phyloP scores from a whole-genome alignment of 768 basidiomycete genomes.

The Leccinum ochraceum region DNA sequence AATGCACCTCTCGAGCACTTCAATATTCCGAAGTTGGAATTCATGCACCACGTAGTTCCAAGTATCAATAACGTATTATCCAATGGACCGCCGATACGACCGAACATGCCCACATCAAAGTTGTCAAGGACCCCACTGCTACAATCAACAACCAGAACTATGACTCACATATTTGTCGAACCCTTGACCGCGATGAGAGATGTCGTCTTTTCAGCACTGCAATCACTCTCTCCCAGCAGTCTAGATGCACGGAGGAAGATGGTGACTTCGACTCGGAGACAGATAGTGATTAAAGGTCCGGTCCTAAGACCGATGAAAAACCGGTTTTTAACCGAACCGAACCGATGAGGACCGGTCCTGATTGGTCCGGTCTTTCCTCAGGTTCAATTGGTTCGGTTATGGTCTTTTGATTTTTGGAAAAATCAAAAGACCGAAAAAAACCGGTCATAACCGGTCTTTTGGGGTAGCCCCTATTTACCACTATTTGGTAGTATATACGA shows the following conservation, averaged over 20 bases:
- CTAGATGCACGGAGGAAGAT: background rate
- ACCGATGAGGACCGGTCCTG: no score
- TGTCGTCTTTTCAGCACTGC: background rate
- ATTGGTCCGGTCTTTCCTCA: no score
- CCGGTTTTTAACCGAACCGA: no score
- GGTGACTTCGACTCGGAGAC: background rate
- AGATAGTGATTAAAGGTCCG: no score
- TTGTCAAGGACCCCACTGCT: conserved; percentile 13
- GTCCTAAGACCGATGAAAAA: no score
- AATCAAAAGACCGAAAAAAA: no score
- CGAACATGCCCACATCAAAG: background rate
- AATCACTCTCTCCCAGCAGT: background rate
- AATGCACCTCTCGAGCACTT: background rate
- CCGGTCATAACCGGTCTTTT: no score
- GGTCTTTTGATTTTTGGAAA: no score
- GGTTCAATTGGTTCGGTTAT: no score
- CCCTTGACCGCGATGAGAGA: background rate
- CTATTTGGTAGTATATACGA: no score
- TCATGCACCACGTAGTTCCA: background rate
- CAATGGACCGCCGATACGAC: conserved; percentile 1
- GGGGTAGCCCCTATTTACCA: no score
- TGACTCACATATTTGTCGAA: background rate
- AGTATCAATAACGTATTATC: background rate
- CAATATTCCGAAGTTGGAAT: background rate
- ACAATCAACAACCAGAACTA: background rate